phyloP scores from a whole-genome alignment of 1,284 basidiomycete genomes.

The Puccinia sorghi region DNA sequence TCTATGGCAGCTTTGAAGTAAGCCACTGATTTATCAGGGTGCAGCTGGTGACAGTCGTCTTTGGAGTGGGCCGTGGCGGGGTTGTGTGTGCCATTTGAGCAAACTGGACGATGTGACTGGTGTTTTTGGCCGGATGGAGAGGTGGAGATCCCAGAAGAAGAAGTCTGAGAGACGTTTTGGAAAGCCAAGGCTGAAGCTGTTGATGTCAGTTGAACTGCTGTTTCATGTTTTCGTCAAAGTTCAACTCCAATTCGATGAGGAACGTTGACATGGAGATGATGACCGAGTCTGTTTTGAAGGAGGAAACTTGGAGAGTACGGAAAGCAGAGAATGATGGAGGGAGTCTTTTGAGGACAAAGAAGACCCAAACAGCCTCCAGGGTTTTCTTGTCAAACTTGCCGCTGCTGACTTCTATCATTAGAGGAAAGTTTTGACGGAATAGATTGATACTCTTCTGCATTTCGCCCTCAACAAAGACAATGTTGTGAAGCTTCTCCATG shows the following conservation, averaged over 20 bases:
- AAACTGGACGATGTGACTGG: not conserved
- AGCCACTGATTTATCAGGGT: not conserved
- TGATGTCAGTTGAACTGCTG: not conserved
- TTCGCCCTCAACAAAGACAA: not conserved
- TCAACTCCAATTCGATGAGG: not conserved
- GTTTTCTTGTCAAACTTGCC: not conserved
- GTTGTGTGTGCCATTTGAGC: not conserved
- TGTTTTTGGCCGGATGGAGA: too few relatives aligned
- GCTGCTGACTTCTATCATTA: not conserved
- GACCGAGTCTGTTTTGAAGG: not conserved
- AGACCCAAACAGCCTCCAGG: not conserved
- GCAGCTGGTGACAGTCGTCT: not conserved
- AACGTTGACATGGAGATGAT: not conserved
- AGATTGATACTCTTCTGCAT: not conserved
- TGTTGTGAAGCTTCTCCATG: not conserved
- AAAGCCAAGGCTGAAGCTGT: not conserved
- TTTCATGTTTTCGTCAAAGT: not conserved
- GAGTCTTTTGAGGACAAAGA: constrained; percentile 8
- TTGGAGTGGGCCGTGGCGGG: not conserved
- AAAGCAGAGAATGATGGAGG: not conserved
- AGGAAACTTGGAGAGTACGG: not conserved
- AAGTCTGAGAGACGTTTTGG: not conserved
- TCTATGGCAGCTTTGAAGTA: not conserved
- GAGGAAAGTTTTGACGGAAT: not conserved
- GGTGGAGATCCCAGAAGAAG: not conserved